Evolutionary conservation across 805 yeast genomes (phyloP).

Genomic region (Yarrowia phangngaensis): DNA sequence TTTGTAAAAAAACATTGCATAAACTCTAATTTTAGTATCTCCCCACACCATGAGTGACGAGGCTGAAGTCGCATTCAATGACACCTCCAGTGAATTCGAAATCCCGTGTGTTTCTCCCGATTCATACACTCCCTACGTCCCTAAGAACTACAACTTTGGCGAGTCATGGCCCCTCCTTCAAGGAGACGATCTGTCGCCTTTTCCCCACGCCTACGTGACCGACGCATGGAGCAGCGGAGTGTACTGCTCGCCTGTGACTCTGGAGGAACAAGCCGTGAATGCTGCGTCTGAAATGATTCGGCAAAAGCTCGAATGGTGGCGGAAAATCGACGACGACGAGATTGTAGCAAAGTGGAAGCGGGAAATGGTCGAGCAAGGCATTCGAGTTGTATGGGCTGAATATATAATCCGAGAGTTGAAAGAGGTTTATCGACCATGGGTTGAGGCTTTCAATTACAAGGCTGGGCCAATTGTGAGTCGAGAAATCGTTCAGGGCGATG

Average conservation of each 20-base stretch:
- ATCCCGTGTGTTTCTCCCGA: too few relatives aligned
- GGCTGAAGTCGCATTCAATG: too few relatives aligned
- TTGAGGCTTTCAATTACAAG: conserved; percentile 27
- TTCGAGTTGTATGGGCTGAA: conserved; percentile 33
- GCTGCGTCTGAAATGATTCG: conserved; percentile 30
- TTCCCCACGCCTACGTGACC: not conserved
- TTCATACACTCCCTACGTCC: too few relatives aligned
- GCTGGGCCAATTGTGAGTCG: conserved; percentile 33
- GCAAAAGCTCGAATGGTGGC: conserved; percentile 38
- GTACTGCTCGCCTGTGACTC: not conserved
- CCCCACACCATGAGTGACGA: too few relatives aligned
- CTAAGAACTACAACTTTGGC: conserved; percentile 13
- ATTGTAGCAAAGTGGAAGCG: conserved; percentile 37
- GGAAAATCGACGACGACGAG: conserved; percentile 33
- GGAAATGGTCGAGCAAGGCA: conserved; percentile 32
- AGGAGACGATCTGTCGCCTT: conserved; percentile 5
- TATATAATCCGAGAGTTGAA: conserved; percentile 39
- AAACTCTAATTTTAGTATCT: too few relatives aligned
- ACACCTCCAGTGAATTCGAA: too few relatives aligned
- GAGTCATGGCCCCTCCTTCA: not conserved
- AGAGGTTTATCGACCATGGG: conserved; percentile 34
- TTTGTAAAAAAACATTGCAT: too few relatives aligned
- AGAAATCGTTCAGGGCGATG: conserved; percentile 35
- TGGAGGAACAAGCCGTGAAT: conserved; percentile 10
- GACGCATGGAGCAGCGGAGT: conserved; percentile 1